Conservation (phyloP, 305 asterid genomes). For the Solanum chacoense region DNA sequence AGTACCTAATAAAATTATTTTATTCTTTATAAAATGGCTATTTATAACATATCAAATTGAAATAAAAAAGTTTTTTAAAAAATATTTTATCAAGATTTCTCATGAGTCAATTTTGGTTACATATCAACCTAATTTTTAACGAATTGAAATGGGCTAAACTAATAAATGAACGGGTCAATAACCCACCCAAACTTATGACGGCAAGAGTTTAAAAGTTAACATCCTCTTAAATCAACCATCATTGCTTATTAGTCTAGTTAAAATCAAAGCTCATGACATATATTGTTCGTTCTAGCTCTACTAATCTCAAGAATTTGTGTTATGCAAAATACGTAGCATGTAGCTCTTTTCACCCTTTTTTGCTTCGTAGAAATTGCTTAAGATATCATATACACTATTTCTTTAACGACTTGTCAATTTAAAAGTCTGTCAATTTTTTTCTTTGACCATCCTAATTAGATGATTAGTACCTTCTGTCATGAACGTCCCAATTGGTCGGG, state of each 20-base stretch:
- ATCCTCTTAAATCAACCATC: neutral
- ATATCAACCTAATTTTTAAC: no score
- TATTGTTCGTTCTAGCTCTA: neutral
- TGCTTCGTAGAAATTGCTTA: neutral
- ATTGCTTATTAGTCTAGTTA: neutral
- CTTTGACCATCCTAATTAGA: neutral
- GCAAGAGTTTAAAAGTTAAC: neutral
- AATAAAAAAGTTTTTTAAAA: fast-evolving
- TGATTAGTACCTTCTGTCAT: neutral
- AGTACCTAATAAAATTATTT: no score
- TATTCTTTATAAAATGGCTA: no score
- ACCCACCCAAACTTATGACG: neutral
- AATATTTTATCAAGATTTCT: neutral
- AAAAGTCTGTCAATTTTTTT: neutral
- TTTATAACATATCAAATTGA: neutral
- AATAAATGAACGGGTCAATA: no score
- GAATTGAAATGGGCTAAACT: no score
- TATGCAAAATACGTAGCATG: neutral
- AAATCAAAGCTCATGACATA: neutral
- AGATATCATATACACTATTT: neutral
- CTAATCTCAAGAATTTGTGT: neutral
- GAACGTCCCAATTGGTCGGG: neutral
- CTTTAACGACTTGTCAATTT: neutral
- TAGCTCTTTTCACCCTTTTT: neutral
- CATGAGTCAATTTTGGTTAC: neutral